Evolutionary conservation across 768 basidiomycete species (phyloP).

Genomic region (Mycena maculata): DNA sequence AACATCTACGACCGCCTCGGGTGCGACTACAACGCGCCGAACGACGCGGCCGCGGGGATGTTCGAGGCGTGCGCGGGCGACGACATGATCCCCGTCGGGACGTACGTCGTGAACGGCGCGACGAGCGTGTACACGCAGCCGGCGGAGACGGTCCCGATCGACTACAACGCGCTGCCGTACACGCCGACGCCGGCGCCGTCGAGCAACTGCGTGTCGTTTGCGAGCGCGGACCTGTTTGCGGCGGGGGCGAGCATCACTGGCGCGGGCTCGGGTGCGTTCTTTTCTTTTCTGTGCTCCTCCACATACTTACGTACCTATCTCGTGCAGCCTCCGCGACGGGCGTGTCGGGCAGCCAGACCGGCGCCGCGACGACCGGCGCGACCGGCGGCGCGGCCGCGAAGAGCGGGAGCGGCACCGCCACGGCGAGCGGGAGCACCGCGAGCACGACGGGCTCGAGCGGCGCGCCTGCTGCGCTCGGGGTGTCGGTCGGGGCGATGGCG

Average conservation of each 20-base stretch:
- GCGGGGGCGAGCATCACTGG: constrained; percentile 27
- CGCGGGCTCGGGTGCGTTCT: constrained; percentile 1
- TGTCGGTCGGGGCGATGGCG: no score
- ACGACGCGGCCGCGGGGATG: constrained; percentile 52
- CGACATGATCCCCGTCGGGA: constrained; percentile 58
- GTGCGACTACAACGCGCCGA: constrained; percentile 66
- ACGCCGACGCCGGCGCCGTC: constrained; percentile 38
- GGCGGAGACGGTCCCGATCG: constrained; percentile 35
- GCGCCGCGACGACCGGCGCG: no score
- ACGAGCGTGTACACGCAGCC: constrained; percentile 40
- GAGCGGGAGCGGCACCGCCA: no score
- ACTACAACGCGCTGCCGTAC: constrained; percentile 42
- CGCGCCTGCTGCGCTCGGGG: no score
- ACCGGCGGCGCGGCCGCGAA: no score
- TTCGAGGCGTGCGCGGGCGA: constrained; percentile 65
- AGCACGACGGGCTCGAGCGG: no score
- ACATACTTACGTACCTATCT: no score
- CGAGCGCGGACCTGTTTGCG: constrained; percentile 31
- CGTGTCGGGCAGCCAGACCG: no score
- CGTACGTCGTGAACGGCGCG: constrained; percentile 49
- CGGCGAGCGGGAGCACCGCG: no score
- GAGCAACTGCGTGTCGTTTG: constrained; percentile 35
- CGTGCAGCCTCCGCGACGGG: no score
- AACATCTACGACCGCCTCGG: constrained; percentile 65
- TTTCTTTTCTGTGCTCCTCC: no score